Base-by-base conservation (phyloP, 176 grass and related monocot genomes). In the Calamus simplicifolius region DNA sequence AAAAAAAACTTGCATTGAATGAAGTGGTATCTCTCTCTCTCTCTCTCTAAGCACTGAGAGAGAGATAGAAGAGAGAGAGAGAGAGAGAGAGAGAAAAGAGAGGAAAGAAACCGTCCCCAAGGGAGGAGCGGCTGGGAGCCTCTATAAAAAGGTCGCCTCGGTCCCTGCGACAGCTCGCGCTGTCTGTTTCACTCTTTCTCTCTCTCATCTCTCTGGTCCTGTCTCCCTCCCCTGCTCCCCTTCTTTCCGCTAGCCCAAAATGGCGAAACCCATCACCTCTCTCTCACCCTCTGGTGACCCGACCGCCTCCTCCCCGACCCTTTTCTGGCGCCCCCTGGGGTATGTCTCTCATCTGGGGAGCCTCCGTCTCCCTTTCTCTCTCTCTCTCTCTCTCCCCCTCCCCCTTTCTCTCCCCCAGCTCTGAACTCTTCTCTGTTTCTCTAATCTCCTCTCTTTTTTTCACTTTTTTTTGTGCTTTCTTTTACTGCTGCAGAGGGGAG, bases 341-440 rank as follows among this genome's bases (percentile, higher is more conserved):
- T 31, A 31, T 63, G 35, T 63, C 60, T 63, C 60, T 18, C 16
- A 1, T 49, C 35, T 31, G 38, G 60, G 59, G 35, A 14, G 21
- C 35, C 35, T 63, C 5, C 12, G 6, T 49, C 30, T 18, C 15
- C 18, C 31, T 4, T 16, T 16, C 19, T n/a, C 43, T 10, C 27
- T 13, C 59, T 48, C 59, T 4, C 18, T 56, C 29, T 31, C 29
- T 31, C 6, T 23, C 1, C 1, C 21, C 1, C 21, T 23, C 21
- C 1, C 51, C 77, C 72, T 74, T 57, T 77, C 77, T 73, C 79
- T 69, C 71, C 69, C 67, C 58, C 57, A 74, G 61, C 57, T 60
- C 78, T 77, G 73, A 55, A 54, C 61, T 64, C 73, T 83, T 72
- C 71, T 65, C 21, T 52, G 1, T 14, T 52, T 29, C 57, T 59